phyloP scores from a whole-genome alignment of 2,329 filamentous ascomycete genomes.

The Trichoderma sp. region DNA sequence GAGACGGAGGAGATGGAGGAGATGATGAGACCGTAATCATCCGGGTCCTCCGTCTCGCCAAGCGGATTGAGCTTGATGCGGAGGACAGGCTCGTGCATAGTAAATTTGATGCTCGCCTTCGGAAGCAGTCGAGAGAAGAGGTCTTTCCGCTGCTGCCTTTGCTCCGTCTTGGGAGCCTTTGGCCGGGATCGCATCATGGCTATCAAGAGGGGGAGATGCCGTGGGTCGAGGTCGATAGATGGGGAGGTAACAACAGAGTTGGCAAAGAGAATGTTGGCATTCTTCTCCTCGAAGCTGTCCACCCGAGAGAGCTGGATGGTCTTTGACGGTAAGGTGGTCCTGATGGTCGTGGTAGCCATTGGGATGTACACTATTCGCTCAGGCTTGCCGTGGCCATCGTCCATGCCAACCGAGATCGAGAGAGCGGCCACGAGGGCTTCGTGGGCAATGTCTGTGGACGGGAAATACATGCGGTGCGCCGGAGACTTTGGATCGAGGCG shows the following conservation, averaged over 20 bases:
- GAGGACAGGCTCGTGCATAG: slow-evolving; percentile 92
- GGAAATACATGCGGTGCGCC: slow-evolving; percentile 98
- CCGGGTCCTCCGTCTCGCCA: slow-evolving; percentile 62
- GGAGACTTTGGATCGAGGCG: slow-evolving; percentile 89
- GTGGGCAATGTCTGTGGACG: slow-evolving; percentile 87
- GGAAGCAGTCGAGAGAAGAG: slow-evolving; percentile 89
- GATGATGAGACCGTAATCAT: slow-evolving; percentile 93
- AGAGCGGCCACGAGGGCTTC: slow-evolving; percentile 91
- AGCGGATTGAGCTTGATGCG: slow-evolving; percentile 85
- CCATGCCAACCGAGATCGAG: slow-evolving; percentile 87
- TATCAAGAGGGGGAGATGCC: slow-evolving; percentile 83
- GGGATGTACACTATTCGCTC: slow-evolving; percentile 91
- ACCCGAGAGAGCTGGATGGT: slow-evolving; percentile 78
- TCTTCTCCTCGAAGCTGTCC: slow-evolving; percentile 76
- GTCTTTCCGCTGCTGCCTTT: slow-evolving; percentile 56
- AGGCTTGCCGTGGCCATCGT: slow-evolving; percentile 83
- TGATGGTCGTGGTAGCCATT: slow-evolving; percentile 94
- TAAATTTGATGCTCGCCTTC: slow-evolving; percentile 92
- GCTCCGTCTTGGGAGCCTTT: slow-evolving; percentile 40
- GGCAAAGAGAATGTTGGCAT: slow-evolving; percentile 93
- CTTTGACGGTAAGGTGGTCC: slow-evolving; percentile 92
- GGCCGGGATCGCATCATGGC: slow-evolving; percentile 67
- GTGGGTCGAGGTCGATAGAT: slow-evolving; percentile 88
- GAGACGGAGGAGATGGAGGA: slow-evolving; percentile 93
- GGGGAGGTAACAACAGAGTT: slow-evolving; percentile 96